Evolutionary conservation across 2,329 filamentous ascomycete genomes (phyloP).

Genomic region (Huntiella abstrusa): DNA sequence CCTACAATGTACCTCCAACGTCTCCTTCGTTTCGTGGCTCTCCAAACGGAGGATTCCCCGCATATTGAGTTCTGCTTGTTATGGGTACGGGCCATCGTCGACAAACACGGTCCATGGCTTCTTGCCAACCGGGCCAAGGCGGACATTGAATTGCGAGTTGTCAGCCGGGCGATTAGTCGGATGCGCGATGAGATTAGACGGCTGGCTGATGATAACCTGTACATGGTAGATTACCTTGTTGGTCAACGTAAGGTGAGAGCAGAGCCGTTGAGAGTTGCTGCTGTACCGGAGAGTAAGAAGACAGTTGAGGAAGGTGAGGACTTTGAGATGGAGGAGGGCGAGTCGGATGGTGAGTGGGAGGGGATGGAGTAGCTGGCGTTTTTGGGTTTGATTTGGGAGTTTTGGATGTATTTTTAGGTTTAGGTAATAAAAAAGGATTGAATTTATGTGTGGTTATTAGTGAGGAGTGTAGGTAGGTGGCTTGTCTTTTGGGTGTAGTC

Average conservation of each 20-base stretch:
- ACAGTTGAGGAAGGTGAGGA: slow-evolving; percentile 16
- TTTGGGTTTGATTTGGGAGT: slow-evolving; percentile 1
- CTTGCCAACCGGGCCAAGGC: slow-evolving; percentile 63
- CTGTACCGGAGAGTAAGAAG: slow-evolving; percentile 7
- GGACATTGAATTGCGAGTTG: slow-evolving; percentile 66
- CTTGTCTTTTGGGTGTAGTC: too few relatives aligned
- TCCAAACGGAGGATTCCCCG: slow-evolving; percentile 73
- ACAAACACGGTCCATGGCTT: slow-evolving; percentile 69
- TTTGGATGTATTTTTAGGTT: slow-evolving; percentile 7
- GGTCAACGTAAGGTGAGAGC: slow-evolving; percentile 24
- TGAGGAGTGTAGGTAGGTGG: neutral
- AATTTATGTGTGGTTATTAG: neutral
- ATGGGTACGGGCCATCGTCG: slow-evolving; percentile 73
- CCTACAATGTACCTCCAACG: slow-evolving; percentile 74
- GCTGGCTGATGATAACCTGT: slow-evolving; percentile 72
- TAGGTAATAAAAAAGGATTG: slow-evolving; percentile 9
- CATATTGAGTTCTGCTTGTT: slow-evolving; percentile 88
- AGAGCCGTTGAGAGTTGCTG: slow-evolving; percentile 15
- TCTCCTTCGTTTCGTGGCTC: slow-evolving; percentile 69
- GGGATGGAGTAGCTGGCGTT: slow-evolving; percentile 11
- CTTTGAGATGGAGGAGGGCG: slow-evolving; percentile 19
- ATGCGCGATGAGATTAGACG: slow-evolving; percentile 69
- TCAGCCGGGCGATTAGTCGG: slow-evolving; percentile 60
- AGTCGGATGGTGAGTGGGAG: slow-evolving; percentile 15
- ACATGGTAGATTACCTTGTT: slow-evolving; percentile 69